Percentiles rank a stretch among this genome's conserved stretches.
These are phyloP conservation scores for Penicillium fuscoglaucum DNA, from an alignment of 2,329 filamentous ascomycete species.

Conservation along the genomic window DNA sequence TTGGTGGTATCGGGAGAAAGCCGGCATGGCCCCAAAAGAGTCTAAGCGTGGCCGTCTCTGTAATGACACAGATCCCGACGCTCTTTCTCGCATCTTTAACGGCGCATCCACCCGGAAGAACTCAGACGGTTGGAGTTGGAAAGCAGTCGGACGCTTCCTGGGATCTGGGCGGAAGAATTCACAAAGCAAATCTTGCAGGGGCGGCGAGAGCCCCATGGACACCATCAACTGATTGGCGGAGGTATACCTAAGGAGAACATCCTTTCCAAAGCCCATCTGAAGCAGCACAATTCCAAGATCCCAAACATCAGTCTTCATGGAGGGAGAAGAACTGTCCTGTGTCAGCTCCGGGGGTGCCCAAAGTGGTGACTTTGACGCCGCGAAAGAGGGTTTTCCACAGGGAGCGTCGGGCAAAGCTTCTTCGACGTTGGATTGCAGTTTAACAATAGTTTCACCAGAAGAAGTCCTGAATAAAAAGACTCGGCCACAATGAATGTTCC, in stretches of 20 bases:
- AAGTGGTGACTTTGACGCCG: conserved; percentile 71
- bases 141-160: conserved; percentile 81
- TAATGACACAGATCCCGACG: conserved; percentile 48
- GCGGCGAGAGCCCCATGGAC: conserved; percentile 68
- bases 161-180: conserved; percentile 83
- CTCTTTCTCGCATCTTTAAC: conserved; percentile 38
- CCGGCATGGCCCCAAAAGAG: conserved; percentile 56
- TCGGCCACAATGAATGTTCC: conserved; percentile 76
- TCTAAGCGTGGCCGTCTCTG: conserved; percentile 60
- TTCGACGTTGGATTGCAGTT: conserved; percentile 52
- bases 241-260: conserved; percentile 72
- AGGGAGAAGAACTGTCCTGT: conserved; percentile 56
- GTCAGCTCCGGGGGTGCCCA: conserved; percentile 80
- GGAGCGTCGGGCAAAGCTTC: conserved; percentile 54
- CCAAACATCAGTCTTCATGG: conserved; percentile 88
- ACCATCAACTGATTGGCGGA: conserved; percentile 75
- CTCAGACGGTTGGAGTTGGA: conserved; percentile 62
- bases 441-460: conserved; percentile 66
- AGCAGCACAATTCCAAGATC: conserved; percentile 87
- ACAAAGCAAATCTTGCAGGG: conserved; percentile 75
- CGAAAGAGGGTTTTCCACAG: conserved; percentile 33
- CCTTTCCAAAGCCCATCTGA: conserved; percentile 89
- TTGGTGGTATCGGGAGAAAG: conserved; percentile 74
- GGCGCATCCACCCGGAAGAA: conserved; percentile 46
- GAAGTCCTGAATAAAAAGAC: conserved; percentile 72